phyloP scores from a whole-genome alignment of 352 stramenopile species.

The Pythium dissotocum region DNA sequence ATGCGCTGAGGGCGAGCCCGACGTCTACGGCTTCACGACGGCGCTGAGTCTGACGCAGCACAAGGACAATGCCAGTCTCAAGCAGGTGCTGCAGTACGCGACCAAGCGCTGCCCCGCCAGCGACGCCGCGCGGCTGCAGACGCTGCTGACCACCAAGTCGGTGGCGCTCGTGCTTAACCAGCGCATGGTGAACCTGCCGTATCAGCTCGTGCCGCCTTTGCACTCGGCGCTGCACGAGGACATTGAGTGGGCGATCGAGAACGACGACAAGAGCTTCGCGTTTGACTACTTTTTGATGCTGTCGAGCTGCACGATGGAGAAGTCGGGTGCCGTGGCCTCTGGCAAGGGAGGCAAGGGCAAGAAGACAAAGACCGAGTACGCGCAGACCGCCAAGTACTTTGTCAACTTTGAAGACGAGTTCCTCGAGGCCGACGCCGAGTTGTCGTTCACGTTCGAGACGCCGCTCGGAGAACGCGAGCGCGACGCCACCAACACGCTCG shows the following conservation, averaged over 20 bases:
- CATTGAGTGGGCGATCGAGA: conserved; percentile 83
- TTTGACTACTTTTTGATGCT: conserved; percentile 87
- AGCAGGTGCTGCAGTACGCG: conserved; percentile 79
- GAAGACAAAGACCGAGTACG: conserved; percentile 75
- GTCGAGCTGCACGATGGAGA: conserved; percentile 62
- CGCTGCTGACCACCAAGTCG: conserved; percentile 57
- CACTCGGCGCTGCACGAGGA: conserved; percentile 83
- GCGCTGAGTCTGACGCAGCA: conserved; percentile 67
- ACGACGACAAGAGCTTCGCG: conserved; percentile 69
- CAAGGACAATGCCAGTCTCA: conserved; percentile 49
- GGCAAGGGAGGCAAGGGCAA: conserved; percentile 52
- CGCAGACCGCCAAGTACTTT: conserved; percentile 72
- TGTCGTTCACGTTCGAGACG: conserved; percentile 73
- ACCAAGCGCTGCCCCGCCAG: conserved; percentile 66
- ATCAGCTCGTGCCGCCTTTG: conserved; percentile 79
- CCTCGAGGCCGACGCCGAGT: conserved; percentile 67
- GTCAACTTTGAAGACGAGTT: conserved; percentile 90
- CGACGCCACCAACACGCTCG: conserved; percentile 29
- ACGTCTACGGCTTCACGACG: conserved; percentile 88
- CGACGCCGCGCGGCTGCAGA: conserved; percentile 51
- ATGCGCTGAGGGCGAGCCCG: conserved; percentile 72
- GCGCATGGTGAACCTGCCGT: conserved; percentile 87
- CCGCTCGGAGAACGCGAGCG: conserved; percentile 63
- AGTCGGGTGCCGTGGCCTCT: conserved; percentile 26
- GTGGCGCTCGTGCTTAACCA: conserved; percentile 81